phyloP scores from a whole-genome alignment of 352 stramenopile species.

The Phytopythium montanum region DNA sequence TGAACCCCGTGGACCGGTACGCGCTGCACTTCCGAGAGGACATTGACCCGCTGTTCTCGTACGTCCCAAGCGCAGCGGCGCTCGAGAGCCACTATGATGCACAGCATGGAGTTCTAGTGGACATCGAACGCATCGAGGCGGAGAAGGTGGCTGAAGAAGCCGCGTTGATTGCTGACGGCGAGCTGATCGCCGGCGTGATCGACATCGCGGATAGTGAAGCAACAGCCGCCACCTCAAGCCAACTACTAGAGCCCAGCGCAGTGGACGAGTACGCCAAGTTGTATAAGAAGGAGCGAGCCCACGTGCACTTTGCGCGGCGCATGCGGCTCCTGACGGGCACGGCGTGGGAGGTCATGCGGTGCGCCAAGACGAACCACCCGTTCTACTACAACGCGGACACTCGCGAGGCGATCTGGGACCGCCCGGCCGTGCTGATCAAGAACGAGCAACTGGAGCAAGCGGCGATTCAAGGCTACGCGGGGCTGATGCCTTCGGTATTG shows the following conservation, averaged over 20 bases:
- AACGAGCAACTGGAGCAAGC: slow-evolving; percentile 83
- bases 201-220: slow-evolving; percentile 9
- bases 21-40: slow-evolving; percentile 90
- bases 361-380: slow-evolving; percentile 57
- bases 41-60: slow-evolving; percentile 84
- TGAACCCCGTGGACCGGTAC: slow-evolving; percentile 93
- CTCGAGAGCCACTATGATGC: slow-evolving; percentile 33
- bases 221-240: background rate
- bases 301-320: slow-evolving; percentile 50
- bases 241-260: background rate
- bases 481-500: slow-evolving; percentile 72
- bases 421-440: slow-evolving; percentile 83
- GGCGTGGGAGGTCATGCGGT: slow-evolving; percentile 60
- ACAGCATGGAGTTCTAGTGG: slow-evolving; percentile 26
- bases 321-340: slow-evolving; percentile 53
- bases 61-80: slow-evolving; percentile 79
- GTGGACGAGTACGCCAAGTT: slow-evolving; percentile 35
- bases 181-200: slow-evolving; percentile 59
- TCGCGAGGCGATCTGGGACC: slow-evolving; percentile 93
- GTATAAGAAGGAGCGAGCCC: slow-evolving; percentile 59
- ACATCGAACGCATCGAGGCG: slow-evolving; percentile 61
- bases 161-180: slow-evolving; percentile 56
- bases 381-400: slow-evolving; percentile 95
- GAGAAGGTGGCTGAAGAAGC: slow-evolving; percentile 63
- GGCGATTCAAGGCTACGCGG: slow-evolving; percentile 61